Percentiles rank a stretch among this genome's conserved stretches.
phyloP scores from a whole-genome alignment of 495 filamentous ascomycete genomes.

The Pyronema domesticum region DNA sequence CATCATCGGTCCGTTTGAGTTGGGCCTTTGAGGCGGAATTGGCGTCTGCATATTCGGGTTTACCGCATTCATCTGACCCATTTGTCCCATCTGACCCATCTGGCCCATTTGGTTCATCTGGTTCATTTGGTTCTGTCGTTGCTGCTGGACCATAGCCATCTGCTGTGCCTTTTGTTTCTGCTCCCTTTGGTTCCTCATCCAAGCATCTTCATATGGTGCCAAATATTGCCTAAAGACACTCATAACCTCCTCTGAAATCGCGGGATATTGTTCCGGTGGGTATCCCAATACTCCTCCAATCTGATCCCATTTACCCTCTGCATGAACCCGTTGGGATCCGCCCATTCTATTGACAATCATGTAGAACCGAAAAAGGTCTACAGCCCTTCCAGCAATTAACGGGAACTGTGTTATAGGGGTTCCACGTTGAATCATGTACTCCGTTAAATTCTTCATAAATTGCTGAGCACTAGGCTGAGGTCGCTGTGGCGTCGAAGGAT shows the following conservation, averaged over 20 bases:
- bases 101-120: slow-evolving; percentile 20
- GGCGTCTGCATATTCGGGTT: neutral
- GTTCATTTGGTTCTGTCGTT: slow-evolving; percentile 29
- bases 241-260: slow-evolving; percentile 49
- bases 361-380: slow-evolving; percentile 61
- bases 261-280: slow-evolving; percentile 43
- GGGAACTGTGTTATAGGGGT: slow-evolving; percentile 55
- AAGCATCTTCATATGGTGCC: slow-evolving; percentile 54
- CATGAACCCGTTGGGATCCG: slow-evolving; percentile 57
- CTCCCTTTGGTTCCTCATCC: slow-evolving; percentile 38
- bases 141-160: slow-evolving; percentile 28
- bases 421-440: slow-evolving; percentile 53
- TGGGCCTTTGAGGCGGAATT: slow-evolving; percentile 22
- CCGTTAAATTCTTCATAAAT: slow-evolving; percentile 56
- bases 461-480: slow-evolving; percentile 38
- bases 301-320: slow-evolving; percentile 49
- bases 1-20: neutral
- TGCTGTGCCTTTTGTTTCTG: slow-evolving; percentile 35
- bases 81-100: slow-evolving; percentile 19
- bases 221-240: slow-evolving; percentile 58
- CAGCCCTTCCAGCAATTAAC: slow-evolving; percentile 45
- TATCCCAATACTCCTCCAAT: slow-evolving; percentile 53
- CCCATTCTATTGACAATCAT: slow-evolving; percentile 54
- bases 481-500: slow-evolving; percentile 7
- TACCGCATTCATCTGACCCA: neutral